Evolutionary conservation across 2,329 filamentous ascomycete species (phyloP).

Genomic region (Fusarium pseudoanthophilum): DNA sequence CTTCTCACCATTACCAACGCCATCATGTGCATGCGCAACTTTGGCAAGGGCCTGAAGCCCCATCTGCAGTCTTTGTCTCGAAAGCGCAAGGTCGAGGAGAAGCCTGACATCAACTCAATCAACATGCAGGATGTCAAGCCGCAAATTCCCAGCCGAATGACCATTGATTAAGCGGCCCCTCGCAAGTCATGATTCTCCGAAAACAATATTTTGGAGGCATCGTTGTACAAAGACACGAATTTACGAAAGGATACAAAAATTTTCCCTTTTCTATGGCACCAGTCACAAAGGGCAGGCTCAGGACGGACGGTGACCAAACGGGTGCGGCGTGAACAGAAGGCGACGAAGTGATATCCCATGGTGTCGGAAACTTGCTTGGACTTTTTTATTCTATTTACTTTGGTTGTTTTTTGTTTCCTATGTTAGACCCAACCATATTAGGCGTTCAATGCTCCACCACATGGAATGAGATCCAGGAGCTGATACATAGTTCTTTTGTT

Average conservation of each 20-base stretch:
- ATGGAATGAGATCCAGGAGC: conserved; percentile 40
- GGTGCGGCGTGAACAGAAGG: conserved; percentile 44
- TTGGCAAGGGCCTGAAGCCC: conserved; percentile 86
- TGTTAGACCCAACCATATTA: conserved; percentile 38
- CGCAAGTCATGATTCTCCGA: conserved; percentile 16
- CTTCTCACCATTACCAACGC: conserved; percentile 89
- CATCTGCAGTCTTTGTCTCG: conserved; percentile 73
- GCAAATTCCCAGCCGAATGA: conserved; percentile 66
- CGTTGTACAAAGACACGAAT: conserved; percentile 52
- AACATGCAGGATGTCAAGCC: conserved; percentile 67
- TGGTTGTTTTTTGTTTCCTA: conserved; percentile 35
- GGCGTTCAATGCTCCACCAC: conserved; percentile 42
- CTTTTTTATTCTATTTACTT: conserved; percentile 30
- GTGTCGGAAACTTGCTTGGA: conserved; percentile 41
- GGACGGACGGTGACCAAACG: conserved; percentile 41
- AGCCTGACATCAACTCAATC: conserved; percentile 66
- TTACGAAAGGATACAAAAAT: conserved; percentile 47
- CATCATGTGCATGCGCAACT: conserved; percentile 89
- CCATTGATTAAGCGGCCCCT: conserved; percentile 63
- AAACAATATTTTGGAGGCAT: conserved; percentile 4
- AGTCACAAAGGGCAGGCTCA: conserved; percentile 46
- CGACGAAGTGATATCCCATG: conserved; percentile 45
- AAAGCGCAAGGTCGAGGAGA: conserved; percentile 60
- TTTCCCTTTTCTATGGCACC: conserved; percentile 41
- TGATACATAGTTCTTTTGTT: conserved; percentile 29